phyloP scores from a whole-genome alignment of 805 yeast genomes.

The Candida incommunis region DNA sequence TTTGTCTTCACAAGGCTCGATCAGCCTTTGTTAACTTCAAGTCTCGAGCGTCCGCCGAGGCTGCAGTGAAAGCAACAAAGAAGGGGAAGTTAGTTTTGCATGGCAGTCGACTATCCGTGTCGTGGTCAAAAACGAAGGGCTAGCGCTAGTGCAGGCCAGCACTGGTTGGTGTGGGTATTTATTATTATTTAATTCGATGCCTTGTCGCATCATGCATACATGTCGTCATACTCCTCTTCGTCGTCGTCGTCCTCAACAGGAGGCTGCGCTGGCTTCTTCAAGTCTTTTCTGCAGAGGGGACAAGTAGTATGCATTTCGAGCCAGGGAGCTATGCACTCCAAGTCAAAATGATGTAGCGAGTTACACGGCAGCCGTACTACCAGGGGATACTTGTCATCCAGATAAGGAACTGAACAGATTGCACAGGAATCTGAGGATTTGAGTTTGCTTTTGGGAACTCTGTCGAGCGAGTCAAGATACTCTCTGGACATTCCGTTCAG shows the following conservation, averaged over 20 bases:
- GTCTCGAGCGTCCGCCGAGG: conserved; percentile 38
- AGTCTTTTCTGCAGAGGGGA: conserved; percentile 73
- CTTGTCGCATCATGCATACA: conserved; percentile 47
- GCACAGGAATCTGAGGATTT: conserved; percentile 52
- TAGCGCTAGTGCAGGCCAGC: too few species aligned
- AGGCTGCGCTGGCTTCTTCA: conserved; percentile 32
- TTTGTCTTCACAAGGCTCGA: conserved; percentile 41
- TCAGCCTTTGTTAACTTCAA: conserved; percentile 51
- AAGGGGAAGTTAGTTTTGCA: conserved; percentile 16
- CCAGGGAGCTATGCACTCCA: conserved; percentile 91
- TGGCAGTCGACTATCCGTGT: conserved; percentile 16
- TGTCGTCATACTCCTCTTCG: conserved; percentile 59
- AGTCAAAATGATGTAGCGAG: conserved; percentile 58
- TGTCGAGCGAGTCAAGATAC: conserved; percentile 62
- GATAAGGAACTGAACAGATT: conserved; percentile 63
- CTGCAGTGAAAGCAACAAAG: conserved; percentile 11
- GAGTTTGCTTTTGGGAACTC: conserved; percentile 39
- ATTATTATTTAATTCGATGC: too few species aligned
- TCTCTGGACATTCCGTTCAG: conserved; percentile 46
- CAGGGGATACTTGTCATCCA: conserved; percentile 63
- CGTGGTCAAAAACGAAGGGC: conserved; percentile 19
- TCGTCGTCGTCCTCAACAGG: conserved; percentile 37
- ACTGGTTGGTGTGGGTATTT: too few species aligned
- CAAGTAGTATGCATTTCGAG: conserved; percentile 45
- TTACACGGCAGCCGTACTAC: conserved; percentile 65